Percentiles rank a stretch among this genome's conserved stretches.
These are phyloP conservation scores for Leccinum subgranulosum DNA, from an alignment of 768 basidiomycete genomes.

Conservation along the genomic window DNA sequence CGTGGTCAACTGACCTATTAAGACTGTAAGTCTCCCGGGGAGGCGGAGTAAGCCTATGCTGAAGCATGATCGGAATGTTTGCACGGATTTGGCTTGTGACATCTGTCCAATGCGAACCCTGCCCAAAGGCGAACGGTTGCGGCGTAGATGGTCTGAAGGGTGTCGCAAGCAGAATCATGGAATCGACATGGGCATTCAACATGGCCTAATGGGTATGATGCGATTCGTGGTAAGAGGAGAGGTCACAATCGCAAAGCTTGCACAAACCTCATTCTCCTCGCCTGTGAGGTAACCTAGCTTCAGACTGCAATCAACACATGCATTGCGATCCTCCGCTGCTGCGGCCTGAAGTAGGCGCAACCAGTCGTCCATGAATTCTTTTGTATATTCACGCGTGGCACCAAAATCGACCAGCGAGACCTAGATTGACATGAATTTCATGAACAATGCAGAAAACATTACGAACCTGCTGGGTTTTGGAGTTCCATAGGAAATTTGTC, in stretches of 20 bases:
- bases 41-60: slow-evolving; percentile 85
- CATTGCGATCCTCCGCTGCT: slow-evolving; percentile 59
- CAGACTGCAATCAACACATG: slow-evolving; percentile 70
- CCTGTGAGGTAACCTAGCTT: slow-evolving; percentile 89
- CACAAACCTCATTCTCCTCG: slow-evolving; percentile 71
- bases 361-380: slow-evolving; percentile 88
- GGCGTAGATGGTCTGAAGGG: slow-evolving; percentile 69
- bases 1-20: slow-evolving; percentile 59
- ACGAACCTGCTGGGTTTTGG: slow-evolving; percentile 53
- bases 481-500: slow-evolving; percentile 95
- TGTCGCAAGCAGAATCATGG: slow-evolving; percentile 79
- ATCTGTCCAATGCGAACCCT: slow-evolving; percentile 56
- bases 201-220: slow-evolving; percentile 46
- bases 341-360: slow-evolving; percentile 80
- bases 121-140: slow-evolving; percentile 81
- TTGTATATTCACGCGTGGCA: slow-evolving; percentile 83
- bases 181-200: slow-evolving; percentile 81
- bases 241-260: neutral
- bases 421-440: slow-evolving; percentile 32
- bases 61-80: slow-evolving; percentile 87
- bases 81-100: slow-evolving; percentile 77
- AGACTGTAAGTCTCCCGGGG: slow-evolving; percentile 93
- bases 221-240: neutral
- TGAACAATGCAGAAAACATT: neutral
- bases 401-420: slow-evolving; percentile 95